phyloP scores from a whole-genome alignment of 1,139 yeast species.

The Ashbya aceris region DNA sequence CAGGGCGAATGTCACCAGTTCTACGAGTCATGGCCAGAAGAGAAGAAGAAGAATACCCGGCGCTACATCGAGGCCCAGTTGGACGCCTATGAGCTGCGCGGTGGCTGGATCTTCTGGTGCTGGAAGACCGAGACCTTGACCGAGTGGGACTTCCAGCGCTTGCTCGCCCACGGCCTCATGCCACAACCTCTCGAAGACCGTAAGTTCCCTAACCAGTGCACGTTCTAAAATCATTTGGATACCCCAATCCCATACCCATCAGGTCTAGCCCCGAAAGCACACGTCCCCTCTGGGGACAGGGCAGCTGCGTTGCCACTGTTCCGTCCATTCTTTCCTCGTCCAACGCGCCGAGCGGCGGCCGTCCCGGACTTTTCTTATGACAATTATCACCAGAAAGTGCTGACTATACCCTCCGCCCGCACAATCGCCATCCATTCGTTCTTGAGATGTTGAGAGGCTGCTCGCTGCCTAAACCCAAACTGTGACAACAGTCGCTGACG shows the following conservation, averaged over 20 bases:
- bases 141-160: slow-evolving; percentile 76
- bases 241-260: background rate
- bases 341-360: too few relatives aligned
- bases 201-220: slow-evolving; percentile 63
- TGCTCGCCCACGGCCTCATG: slow-evolving; percentile 52
- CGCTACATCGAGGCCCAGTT: slow-evolving; percentile 80
- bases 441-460: too few relatives aligned
- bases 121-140: slow-evolving; percentile 78
- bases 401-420: too few relatives aligned
- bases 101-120: slow-evolving; percentile 91
- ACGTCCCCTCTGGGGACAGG: too few relatives aligned
- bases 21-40: slow-evolving; percentile 49
- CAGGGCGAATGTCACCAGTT: slow-evolving; percentile 62
- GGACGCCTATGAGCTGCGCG: slow-evolving; percentile 64
- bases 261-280: too few relatives aligned
- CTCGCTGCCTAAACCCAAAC: too few relatives aligned
- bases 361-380: too few relatives aligned
- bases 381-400: too few relatives aligned
- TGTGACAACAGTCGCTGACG: too few relatives aligned
- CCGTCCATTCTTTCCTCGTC: too few relatives aligned
- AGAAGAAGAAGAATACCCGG: slow-evolving; percentile 51
- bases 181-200: slow-evolving; percentile 70
- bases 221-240: slow-evolving; percentile 18
- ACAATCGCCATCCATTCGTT: too few relatives aligned
- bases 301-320: too few relatives aligned